Conservation (phyloP, 1,139 yeast genomes). For the Geotrichum citri-aurantii region DNA sequence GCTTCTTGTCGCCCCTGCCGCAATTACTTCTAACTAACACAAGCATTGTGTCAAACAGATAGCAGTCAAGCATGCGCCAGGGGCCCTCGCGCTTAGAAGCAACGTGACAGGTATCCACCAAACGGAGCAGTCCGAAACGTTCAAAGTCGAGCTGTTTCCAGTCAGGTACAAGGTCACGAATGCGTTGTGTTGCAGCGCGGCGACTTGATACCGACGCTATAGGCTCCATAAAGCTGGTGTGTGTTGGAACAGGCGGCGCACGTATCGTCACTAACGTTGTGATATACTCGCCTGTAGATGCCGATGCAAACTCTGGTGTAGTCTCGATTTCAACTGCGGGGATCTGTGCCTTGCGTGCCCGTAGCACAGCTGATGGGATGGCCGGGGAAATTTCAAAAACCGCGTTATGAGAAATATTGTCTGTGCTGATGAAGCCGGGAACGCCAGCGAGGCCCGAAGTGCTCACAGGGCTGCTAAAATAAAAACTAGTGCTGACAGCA, state of each 20-base stretch:
- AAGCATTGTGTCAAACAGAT: conserved; percentile 23
- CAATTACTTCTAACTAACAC: conserved; percentile 18
- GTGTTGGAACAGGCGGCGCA: neutral
- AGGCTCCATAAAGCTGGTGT: neutral
- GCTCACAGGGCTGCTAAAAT: neutral
- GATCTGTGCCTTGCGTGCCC: neutral
- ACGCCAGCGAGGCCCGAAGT: neutral
- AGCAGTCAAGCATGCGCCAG: conserved; percentile 25
- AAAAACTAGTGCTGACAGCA: neutral
- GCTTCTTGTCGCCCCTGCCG: neutral
- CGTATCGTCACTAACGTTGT: conserved; percentile 9
- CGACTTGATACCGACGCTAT: conserved; percentile 7
- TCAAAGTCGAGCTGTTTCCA: conserved; percentile 20
- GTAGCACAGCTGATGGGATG: conserved; percentile 5
- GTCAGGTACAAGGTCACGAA: conserved; percentile 17
- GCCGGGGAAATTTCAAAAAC: conserved; percentile 8
- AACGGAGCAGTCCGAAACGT: conserved; percentile 22
- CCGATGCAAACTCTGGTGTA: neutral
- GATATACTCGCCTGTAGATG: neutral
- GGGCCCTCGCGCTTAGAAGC: conserved; percentile 19
- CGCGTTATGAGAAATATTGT: neutral
- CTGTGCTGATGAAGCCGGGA: neutral
- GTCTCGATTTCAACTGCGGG: neutral
- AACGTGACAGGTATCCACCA: conserved; percentile 21
- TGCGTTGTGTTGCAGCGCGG: neutral